Evolutionary conservation across 2,329 filamentous ascomycete genomes (phyloP).

Genomic region (Ophiognomonia clavigignenti-juglandacearum): DNA sequence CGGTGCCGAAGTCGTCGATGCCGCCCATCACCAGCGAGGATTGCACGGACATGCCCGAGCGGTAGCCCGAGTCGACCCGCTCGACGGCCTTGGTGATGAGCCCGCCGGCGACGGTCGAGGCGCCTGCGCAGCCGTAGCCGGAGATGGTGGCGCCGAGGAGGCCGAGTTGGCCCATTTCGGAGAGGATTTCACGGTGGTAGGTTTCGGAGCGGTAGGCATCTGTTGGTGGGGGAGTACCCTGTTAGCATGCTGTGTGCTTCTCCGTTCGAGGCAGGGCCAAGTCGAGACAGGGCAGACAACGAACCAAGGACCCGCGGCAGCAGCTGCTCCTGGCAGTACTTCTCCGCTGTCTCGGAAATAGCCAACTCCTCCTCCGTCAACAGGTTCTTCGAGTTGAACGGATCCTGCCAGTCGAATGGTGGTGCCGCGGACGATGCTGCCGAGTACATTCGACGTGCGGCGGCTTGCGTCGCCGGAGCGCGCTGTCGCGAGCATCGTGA

Average conservation of each 20-base stretch:
- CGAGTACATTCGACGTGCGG: slow-evolving; percentile 13
- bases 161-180: slow-evolving; percentile 82
- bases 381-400: slow-evolving; percentile 67
- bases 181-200: slow-evolving; percentile 74
- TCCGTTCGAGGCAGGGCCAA: background rate
- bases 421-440: slow-evolving; percentile 25
- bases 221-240: slow-evolving; percentile 8
- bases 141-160: slow-evolving; percentile 76
- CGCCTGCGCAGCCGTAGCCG: slow-evolving; percentile 78
- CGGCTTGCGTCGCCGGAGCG: slow-evolving; percentile 9
- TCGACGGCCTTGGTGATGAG: slow-evolving; percentile 84
- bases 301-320: slow-evolving; percentile 80
- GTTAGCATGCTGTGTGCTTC: background rate
- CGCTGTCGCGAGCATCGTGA: slow-evolving; percentile 12
- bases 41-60: slow-evolving; percentile 84
- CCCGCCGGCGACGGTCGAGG: slow-evolving; percentile 74
- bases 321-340: slow-evolving; percentile 89
- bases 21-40: slow-evolving; percentile 82
- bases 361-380: slow-evolving; percentile 88
- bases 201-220: slow-evolving; percentile 65
- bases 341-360: slow-evolving; percentile 83
- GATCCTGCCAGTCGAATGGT: slow-evolving; percentile 87
- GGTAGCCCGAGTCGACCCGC: slow-evolving; percentile 80
- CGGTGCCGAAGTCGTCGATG: slow-evolving; percentile 75
- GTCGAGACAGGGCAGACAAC: slow-evolving; percentile 22